Percentiles rank a stretch among this genome's conserved stretches.
phyloP scores from a whole-genome alignment of 306 rosid genomes.

The Albizia julibrissin region DNA sequence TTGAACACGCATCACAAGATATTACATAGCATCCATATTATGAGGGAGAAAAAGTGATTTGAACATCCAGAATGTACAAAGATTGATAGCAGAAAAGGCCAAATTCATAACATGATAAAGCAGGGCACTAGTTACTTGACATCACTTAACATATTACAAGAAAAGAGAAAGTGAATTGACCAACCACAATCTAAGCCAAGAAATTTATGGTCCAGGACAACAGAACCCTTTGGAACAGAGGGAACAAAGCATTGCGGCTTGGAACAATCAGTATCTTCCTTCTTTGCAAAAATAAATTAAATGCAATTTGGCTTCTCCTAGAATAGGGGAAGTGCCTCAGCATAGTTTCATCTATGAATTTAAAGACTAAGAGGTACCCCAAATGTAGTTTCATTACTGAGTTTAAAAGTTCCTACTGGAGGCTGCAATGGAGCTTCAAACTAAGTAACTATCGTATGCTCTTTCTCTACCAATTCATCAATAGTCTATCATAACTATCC shows the following conservation, averaged over 20 bases:
- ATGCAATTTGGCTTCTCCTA: not conserved
- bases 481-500: not conserved
- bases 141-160: not conserved
- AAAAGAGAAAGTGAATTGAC: not conserved
- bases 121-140: not conserved
- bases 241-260: not conserved
- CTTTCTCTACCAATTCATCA: not conserved
- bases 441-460: not conserved
- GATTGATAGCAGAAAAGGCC: not conserved
- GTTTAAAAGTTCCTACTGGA: not conserved
- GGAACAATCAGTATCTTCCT: not conserved
- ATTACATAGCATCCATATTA: too few relatives aligned
- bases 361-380: not conserved
- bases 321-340: not conserved
- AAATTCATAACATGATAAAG: not conserved
- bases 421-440: not conserved
- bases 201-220: not conserved
- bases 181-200: not conserved
- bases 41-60: too few relatives aligned
- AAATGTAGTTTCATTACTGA: not conserved
- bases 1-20: not conserved
- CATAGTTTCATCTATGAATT: slow-evolving; percentile 1
- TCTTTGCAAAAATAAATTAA: not conserved
- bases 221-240: not conserved
- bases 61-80: too few relatives aligned